Conservation (phyloP, 352 stramenopile genomes). For the Phytophthora fragariaefolia region DNA sequence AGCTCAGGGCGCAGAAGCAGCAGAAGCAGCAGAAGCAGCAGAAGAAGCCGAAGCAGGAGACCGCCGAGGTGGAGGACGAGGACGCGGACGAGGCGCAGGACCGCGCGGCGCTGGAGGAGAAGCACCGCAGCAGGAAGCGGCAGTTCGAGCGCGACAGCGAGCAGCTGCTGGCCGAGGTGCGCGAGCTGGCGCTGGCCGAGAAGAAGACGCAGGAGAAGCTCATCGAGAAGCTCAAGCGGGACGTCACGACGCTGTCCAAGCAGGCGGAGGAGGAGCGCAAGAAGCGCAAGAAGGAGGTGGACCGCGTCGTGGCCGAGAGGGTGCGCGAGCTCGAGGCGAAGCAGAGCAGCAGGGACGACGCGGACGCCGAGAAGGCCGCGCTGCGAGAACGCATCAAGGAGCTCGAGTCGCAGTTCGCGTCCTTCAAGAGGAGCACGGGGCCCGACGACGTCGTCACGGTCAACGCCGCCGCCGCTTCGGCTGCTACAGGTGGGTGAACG, state of each 20-base stretch:
- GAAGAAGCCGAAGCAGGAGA: constrained; percentile 31
- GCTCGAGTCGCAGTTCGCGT: constrained; percentile 60
- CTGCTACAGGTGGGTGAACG: constrained; percentile 26
- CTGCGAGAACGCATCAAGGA: constrained; percentile 56
- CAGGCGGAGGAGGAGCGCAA: constrained; percentile 59
- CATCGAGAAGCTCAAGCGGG: constrained; percentile 71
- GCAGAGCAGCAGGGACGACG: constrained; percentile 36
- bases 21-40: constrained; percentile 24
- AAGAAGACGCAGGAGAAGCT: constrained; percentile 79
- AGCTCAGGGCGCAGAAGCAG: too few relatives aligned
- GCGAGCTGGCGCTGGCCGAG: constrained; percentile 61
- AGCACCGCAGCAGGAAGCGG: constrained; percentile 60
- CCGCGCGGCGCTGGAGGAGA: constrained; percentile 36
- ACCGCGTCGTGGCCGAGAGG: constrained; percentile 58
- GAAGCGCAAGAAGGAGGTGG: constrained; percentile 47
- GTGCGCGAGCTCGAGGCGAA: constrained; percentile 47
- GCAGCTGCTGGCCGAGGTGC: constrained; percentile 67
- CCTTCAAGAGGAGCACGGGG: constrained; percentile 53
- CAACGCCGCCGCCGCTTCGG: constrained; percentile 37
- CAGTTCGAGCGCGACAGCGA: constrained; percentile 73
- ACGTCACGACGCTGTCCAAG: constrained; percentile 64
- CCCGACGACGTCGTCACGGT: constrained; percentile 47
- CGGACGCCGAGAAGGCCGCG: constrained; percentile 44
- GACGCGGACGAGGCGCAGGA: constrained; percentile 26
- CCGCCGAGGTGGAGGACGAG: constrained; percentile 9